phyloP scores from a whole-genome alignment of 768 basidiomycete species.

The Astraeus odoratus region DNA sequence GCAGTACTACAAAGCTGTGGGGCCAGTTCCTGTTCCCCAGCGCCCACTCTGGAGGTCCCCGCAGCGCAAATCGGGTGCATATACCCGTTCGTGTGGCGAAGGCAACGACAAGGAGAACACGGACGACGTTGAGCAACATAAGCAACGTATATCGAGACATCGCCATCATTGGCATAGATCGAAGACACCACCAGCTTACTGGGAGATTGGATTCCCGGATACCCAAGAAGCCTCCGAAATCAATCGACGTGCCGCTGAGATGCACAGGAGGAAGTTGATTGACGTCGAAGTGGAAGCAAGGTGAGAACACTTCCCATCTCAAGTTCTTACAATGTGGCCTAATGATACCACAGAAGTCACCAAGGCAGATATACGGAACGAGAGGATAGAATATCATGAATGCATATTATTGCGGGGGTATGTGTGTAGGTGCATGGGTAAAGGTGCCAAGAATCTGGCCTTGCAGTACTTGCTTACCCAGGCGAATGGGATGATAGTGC shows the following conservation, averaged over 20 bases:
- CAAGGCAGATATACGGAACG: conserved; percentile 24
- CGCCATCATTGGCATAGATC: conserved; percentile 63
- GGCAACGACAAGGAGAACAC: conserved; percentile 24
- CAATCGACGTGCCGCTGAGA: conserved; percentile 64
- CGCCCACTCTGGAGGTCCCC: conserved; percentile 74
- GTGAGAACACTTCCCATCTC: conserved; percentile 27
- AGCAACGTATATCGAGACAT: conserved; percentile 66
- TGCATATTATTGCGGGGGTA: conserved; percentile 2
- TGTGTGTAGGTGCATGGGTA: conserved; percentile 19
- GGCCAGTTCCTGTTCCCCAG: conserved; percentile 62
- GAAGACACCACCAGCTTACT: conserved; percentile 80
- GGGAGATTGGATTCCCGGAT: conserved; percentile 84
- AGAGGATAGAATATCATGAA: conserved; percentile 11
- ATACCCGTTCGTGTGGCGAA: conserved; percentile 1
- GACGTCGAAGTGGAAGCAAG: conserved; percentile 54
- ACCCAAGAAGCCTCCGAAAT: conserved; percentile 78
- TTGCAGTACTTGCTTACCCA: conserved; percentile 40
- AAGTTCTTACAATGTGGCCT: not conserved
- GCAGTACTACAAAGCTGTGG: conserved; percentile 77
- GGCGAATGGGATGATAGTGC: conserved; percentile 54
- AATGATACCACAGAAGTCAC: conserved; percentile 9
- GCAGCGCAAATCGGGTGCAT: conserved; percentile 14
- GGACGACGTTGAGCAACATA: conserved; percentile 44
- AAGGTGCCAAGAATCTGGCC: conserved; percentile 48
- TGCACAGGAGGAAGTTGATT: conserved; percentile 60